Base-by-base conservation (phyloP, 805 yeast genomes). In the Candida mattraensis region DNA sequence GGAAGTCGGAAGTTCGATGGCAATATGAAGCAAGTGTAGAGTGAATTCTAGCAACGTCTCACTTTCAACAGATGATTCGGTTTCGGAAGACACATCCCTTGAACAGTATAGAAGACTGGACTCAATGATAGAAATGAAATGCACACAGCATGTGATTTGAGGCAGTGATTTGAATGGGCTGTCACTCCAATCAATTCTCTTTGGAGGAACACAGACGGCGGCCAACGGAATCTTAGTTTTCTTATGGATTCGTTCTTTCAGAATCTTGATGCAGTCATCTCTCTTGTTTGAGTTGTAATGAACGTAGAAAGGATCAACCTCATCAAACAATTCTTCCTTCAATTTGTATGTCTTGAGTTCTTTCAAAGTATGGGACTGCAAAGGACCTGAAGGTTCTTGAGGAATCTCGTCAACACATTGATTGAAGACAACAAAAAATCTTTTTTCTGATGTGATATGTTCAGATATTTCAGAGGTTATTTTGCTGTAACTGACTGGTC, bases 231-330 rank as follows among this genome's bases (percentile, higher is more conserved):
- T 58, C 1, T 58, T 51, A 1, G 61, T 59, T 17, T 61, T 52
- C 37, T 67, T 63, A 7, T 74, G 68, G 25, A 72, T 57, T 18
- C 72, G 55, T 21, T 72, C 74, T 47, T 80, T 79, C 19, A 85
- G 61, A 4, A 78, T 61, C 28, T 70, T 72, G 37, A 84, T 82
- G 5, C 95, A 91, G 41, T 87, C 96, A 37, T 87, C 96, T 36
- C 91, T 74, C 35, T 78, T 80, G 48, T 87, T 87, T 0, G 91
- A 64, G 0, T 83, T 67, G 49, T 83, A 83, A 48, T 87, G 88
- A 40, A 85, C 70, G 54, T 82, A 91, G 52, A 77, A 89, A 0
- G 97, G 95, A 56, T 91, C 93, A 27, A 89, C 74, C 18, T 70
- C 63, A 2, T 64, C 66, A 37, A 62, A 69, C 18, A 64, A 62